Conservation (phyloP, 2,329 filamentous ascomycete species). For the Fusarium papillatum region DNA sequence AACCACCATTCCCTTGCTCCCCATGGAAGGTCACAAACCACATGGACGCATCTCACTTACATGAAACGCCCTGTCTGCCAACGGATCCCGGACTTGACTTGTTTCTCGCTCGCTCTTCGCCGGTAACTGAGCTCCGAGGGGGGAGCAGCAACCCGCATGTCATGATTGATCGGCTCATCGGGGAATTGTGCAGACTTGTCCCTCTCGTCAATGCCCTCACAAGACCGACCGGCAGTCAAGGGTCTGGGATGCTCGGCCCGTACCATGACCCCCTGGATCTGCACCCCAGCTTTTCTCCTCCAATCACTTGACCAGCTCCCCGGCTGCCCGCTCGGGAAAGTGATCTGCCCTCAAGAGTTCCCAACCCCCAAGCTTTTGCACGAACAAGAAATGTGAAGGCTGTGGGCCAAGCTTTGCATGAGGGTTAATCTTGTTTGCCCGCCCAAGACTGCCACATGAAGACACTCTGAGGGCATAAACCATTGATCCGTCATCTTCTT, state of each 20-base stretch:
- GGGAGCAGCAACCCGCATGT: slow-evolving; percentile 24
- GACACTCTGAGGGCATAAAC: background rate
- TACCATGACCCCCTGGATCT: slow-evolving; percentile 37
- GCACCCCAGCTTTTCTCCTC: slow-evolving; percentile 43
- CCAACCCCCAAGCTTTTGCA: slow-evolving; percentile 12
- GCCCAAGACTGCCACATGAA: background rate
- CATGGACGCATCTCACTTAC: slow-evolving; percentile 29
- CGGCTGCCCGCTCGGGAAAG: slow-evolving; percentile 36
- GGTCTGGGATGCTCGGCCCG: slow-evolving; percentile 45
- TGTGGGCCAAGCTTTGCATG: background rate
- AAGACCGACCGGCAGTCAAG: slow-evolving; percentile 29
- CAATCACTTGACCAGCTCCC: slow-evolving; percentile 31
- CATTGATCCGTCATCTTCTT: background rate
- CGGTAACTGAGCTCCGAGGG: slow-evolving; percentile 13
- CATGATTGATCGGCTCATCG: slow-evolving; percentile 40
- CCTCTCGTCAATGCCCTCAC: background rate
- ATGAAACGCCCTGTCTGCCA: slow-evolving; percentile 12
- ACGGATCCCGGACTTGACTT: slow-evolving; percentile 1
- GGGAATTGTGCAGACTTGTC: slow-evolving; percentile 32
- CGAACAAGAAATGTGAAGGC: slow-evolving; percentile 2
- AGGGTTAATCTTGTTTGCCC: background rate
- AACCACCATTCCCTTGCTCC: slow-evolving; percentile 21
- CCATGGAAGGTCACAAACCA: slow-evolving; percentile 2
- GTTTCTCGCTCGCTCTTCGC: background rate
- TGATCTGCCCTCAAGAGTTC: slow-evolving; percentile 2